phyloP scores from a whole-genome alignment of 306 rosid genomes.

The Lithocarpus polystachyus region DNA sequence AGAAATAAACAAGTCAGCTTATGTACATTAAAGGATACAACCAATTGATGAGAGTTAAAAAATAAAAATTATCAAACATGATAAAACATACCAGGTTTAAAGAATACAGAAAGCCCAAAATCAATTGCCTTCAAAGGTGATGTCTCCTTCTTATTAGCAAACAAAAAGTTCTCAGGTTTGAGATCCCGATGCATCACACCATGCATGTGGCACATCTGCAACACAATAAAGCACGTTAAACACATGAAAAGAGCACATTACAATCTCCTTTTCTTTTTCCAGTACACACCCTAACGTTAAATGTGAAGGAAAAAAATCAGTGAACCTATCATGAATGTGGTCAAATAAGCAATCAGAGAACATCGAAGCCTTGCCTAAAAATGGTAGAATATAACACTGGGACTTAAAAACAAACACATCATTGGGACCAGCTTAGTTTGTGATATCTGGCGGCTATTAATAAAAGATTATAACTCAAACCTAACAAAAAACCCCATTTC shows the following conservation, averaged over 20 bases:
- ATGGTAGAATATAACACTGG: background rate
- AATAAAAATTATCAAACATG: slow-evolving; percentile 1
- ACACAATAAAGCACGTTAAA: slow-evolving; percentile 11
- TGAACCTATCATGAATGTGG: background rate
- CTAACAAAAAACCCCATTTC: background rate
- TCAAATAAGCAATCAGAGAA: no score
- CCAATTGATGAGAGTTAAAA: background rate
- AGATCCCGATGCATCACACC: slow-evolving; percentile 98
- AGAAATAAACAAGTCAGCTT: slow-evolving; percentile 19
- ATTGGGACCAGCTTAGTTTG: background rate
- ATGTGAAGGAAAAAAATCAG: background rate
- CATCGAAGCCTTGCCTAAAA: no score
- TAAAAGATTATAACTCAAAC: background rate
- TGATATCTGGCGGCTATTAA: background rate
- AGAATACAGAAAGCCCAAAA: slow-evolving; percentile 90
- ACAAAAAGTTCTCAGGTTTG: slow-evolving; percentile 95
- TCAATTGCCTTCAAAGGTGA: slow-evolving; percentile 84
- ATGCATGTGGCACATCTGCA: slow-evolving; percentile 87
- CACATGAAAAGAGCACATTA: background rate
- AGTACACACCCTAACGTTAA: background rate
- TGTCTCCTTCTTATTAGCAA: slow-evolving; percentile 85
- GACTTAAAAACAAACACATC: background rate
- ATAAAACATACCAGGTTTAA: slow-evolving; percentile 69
- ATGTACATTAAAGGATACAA: slow-evolving; percentile 10
- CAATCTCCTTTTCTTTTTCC: background rate